These are phyloP conservation scores for Corynascus novoguineensis DNA, from an alignment of 495 filamentous ascomycete species.

Conservation along the genomic window DNA sequence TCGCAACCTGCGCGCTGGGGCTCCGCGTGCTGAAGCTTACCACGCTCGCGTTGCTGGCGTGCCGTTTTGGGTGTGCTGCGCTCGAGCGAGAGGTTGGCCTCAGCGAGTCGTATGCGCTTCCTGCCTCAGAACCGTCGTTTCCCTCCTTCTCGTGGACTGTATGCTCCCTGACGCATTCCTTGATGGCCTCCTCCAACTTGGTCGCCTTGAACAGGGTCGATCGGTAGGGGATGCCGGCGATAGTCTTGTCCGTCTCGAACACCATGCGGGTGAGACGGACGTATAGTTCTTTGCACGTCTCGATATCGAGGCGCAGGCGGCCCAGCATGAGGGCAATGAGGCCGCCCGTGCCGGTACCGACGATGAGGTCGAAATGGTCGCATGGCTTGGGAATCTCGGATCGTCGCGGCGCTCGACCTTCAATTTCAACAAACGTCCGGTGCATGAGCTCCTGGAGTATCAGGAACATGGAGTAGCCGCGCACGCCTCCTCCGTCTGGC, in stretches of 20 bases:
- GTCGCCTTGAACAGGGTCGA: slow-evolving; percentile 95
- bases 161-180: slow-evolving; percentile 80
- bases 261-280: slow-evolving; percentile 89
- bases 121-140: slow-evolving; percentile 50
- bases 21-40: slow-evolving; percentile 54
- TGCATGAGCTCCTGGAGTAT: slow-evolving; percentile 97
- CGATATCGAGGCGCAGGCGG: slow-evolving; percentile 81
- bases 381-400: slow-evolving; percentile 93
- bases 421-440: slow-evolving; percentile 76
- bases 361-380: slow-evolving; percentile 97
- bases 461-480: slow-evolving; percentile 94
- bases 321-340: slow-evolving; percentile 96
- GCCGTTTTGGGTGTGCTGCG: slow-evolving; percentile 37
- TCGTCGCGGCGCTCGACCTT: slow-evolving; percentile 75
- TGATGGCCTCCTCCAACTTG: slow-evolving; percentile 89
- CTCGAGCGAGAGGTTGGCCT: slow-evolving; percentile 37
- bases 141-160: slow-evolving; percentile 76
- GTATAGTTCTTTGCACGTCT: slow-evolving; percentile 94
- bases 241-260: slow-evolving; percentile 96
- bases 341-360: slow-evolving; percentile 89
- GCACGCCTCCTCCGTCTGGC: slow-evolving; percentile 88
- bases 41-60: slow-evolving; percentile 56
- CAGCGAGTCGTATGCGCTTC: slow-evolving; percentile 25
- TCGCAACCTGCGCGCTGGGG: slow-evolving; percentile 33
- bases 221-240: slow-evolving; percentile 87